Evolutionary conservation across 2,329 filamentous ascomycete species (phyloP), one percentile per base, ranked within the genome.

Genomic region (Elsinoe fawcettii): DNA sequence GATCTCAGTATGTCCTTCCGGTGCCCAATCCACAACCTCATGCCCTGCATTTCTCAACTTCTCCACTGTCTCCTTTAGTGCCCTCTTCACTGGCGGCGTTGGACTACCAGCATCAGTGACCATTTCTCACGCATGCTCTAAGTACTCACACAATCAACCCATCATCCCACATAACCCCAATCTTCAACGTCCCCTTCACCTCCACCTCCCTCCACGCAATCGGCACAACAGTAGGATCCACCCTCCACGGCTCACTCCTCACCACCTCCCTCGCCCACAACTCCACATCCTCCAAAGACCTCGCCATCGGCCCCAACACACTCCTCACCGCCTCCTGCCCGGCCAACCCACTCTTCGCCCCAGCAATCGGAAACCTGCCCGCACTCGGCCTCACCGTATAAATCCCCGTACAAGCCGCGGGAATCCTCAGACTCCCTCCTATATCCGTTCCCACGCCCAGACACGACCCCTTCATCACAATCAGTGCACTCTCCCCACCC

Each of bases 391-490:
- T 74, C 12, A 84, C 71, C 2, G 79, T 78, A 62, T 79, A 83
- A 57, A 82, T 77, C 2, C 80, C 80, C 1, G 79, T 80, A 59
- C 78, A 82, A 1, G 80, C 80, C 20, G 80, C 80, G 12, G 76
- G 76, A 25, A 77, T 79, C 12, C 81, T 75, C 0, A 84, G 65
- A 9, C 77, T 80, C 12, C 81, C 81, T 1, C 76, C 75, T 56
- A 87, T 85, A 60, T 87, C 84, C 0, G 83, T 83, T 1, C 83
- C 84, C 0, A 86, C 73, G 8, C 85, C 85, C 1, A 86, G 60
- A 1, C 78, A 75, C 59, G 79, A 82, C 14, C 84, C 85, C 8
- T 71, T 69, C 58, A 87, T 77, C 0, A 74, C 72, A 34, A 88
- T 76, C 2, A 88, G 73, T 0, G 84, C 84, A 5, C 79, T 78